A percentile compares a stretch with the other conserved stretches of the same genome.
These are phyloP conservation scores for Phialophora tarda DNA, from an alignment of 2,329 filamentous ascomycete species.

Conservation along the genomic window DNA sequence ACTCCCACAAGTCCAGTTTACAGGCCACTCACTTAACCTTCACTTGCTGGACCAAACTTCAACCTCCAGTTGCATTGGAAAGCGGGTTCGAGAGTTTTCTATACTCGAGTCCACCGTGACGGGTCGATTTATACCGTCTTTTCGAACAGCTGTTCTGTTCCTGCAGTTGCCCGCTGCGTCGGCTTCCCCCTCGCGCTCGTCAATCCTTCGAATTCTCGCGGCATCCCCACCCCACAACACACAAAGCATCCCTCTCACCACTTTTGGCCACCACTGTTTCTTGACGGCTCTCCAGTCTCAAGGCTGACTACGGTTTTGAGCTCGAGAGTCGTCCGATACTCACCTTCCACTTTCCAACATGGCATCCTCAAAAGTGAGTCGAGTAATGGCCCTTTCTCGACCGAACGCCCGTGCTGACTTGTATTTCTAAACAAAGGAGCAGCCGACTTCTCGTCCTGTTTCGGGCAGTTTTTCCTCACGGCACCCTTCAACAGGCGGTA, in stretches of 20 bases:
- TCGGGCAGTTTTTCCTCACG: conserved; percentile 40
- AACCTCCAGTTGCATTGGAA: not conserved
- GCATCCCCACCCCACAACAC: conserved; percentile 28
- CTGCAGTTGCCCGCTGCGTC: conserved; percentile 18
- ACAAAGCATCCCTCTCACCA: conserved; percentile 19
- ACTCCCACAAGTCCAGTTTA: conserved; percentile 7
- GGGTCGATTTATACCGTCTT: conserved; percentile 1
- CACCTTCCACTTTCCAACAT: conserved; percentile 22
- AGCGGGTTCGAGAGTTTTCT: not conserved
- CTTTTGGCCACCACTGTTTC: conserved; percentile 28
- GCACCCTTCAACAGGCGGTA: conserved; percentile 38
- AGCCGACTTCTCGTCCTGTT: conserved; percentile 37
- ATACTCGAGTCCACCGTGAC: conserved; percentile 14
- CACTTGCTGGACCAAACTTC: conserved; percentile 14
- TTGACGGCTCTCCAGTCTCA: conserved; percentile 38
- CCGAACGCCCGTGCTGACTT: conserved; percentile 34
- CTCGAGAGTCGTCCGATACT: conserved; percentile 36
- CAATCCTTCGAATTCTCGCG: conserved; percentile 19
- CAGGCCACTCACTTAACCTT: conserved; percentile 15
- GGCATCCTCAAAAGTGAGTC: conserved; percentile 36
- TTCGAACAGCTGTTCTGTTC: conserved; percentile 6
- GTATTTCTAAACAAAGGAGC: conserved; percentile 38
- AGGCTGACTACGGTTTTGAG: conserved; percentile 34
- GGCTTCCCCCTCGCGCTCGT: conserved; percentile 14
- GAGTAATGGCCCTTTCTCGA: conserved; percentile 24